Evolutionary conservation across 1,284 basidiomycete species (phyloP).

Genomic region (Boletellus dicymbophilus): DNA sequence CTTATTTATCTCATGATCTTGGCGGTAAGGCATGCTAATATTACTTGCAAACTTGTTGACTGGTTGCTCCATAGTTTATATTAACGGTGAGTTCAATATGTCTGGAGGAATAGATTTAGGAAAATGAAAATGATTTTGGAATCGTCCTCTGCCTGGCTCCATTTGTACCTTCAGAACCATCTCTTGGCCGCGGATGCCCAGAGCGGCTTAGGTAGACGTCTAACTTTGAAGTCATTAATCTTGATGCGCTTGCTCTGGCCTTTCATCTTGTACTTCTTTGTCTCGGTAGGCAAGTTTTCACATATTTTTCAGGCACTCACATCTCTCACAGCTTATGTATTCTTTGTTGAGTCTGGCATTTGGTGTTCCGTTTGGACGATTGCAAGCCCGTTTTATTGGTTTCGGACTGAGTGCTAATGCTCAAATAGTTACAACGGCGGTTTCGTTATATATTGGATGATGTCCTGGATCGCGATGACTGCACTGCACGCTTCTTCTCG

Average conservation of each 20-base stretch:
- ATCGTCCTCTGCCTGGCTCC: no score
- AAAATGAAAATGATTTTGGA: no score
- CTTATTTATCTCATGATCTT: slow-evolving; percentile 75
- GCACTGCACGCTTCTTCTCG: slow-evolving; percentile 42
- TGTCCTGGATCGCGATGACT: slow-evolving; percentile 65
- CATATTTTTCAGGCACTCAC: not conserved
- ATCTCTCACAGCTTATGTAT: slow-evolving; percentile 47
- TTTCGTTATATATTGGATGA: slow-evolving; percentile 78
- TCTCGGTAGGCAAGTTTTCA: slow-evolving; percentile 48
- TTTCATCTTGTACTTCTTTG: slow-evolving; percentile 54
- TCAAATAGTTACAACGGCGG: slow-evolving; percentile 48
- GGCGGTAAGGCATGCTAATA: slow-evolving; percentile 38
- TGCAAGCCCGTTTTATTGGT: slow-evolving; percentile 28
- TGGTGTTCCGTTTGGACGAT: slow-evolving; percentile 55
- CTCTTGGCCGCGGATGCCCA: slow-evolving; percentile 33
- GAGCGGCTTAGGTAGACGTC: slow-evolving; percentile 50
- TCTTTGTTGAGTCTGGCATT: slow-evolving; percentile 69
- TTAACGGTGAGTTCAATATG: slow-evolving; percentile 37
- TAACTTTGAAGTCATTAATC: slow-evolving; percentile 57
- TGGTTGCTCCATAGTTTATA: slow-evolving; percentile 37
- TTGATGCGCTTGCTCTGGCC: slow-evolving; percentile 56
- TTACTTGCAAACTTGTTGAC: slow-evolving; percentile 29
- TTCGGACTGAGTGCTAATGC: slow-evolving; percentile 2
- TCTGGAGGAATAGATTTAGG: no score
- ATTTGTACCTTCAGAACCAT: slow-evolving; percentile 24